Base-by-base conservation (phyloP, 805 yeast species). In the Wickerhamiella vanderwaltii region DNA sequence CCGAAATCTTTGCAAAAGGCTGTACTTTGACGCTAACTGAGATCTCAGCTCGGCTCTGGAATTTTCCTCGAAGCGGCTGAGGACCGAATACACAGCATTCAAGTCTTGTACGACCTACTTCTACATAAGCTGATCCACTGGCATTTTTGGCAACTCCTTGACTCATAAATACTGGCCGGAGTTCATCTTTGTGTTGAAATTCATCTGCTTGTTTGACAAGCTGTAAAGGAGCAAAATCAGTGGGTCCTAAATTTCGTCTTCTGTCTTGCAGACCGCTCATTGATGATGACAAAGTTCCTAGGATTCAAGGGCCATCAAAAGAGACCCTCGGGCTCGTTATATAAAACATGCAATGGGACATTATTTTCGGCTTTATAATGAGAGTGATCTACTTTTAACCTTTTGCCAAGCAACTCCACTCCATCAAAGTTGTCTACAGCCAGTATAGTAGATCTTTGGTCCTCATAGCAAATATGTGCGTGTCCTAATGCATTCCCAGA, bases 391-490 rank as follows among this genome's bases (percentile, higher is more conserved):
- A 36, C 43, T 18, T 25, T 17, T 13, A 44, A 20, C 3, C 13
- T 20, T 12, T 16, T 18, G 19, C 20, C 45, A 17, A 35, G 13
- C 19, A 46, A 37, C 13, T 15, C 11, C 1, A 66, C 57, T 1
- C 95, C 94, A 55, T 84, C 83, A 48, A 88, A 65, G 56, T 88
- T 88, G 59, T 88, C 97, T 3, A 88, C 77, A 0, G 96, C 95
- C 20, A 88, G 63, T 0, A 84, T 71, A 15, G 94, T 75, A 2
- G 93, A 79, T 38, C 80, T 64, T 59, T 77, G 83, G 51, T 82
- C 84, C 50, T 79, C 88, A 53, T 83, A 88, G 58, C 84, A 82
- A 49, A 88, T 58, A 62, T 77, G 86, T 3, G 79, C 91, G 65
- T 78, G 83, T 5, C 94, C 91, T 42, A 69, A 67, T 2, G 84